Evolutionary conservation across 192 early-diverging fungal species (phyloP).

Genomic region (Linnemannia schmuckeri): DNA sequence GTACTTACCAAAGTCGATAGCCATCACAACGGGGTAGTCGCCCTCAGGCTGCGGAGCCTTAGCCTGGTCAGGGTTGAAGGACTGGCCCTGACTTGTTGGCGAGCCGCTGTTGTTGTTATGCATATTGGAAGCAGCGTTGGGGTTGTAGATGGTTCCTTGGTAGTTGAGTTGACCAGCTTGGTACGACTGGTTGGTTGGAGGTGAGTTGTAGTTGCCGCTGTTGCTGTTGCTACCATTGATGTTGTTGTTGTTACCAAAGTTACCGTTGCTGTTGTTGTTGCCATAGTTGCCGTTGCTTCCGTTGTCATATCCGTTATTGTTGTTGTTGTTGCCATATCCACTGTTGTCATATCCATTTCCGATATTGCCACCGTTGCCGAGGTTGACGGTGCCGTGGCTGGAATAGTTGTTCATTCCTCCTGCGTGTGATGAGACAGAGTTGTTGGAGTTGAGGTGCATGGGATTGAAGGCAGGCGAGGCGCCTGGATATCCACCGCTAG

Average conservation of each 20-base stretch:
- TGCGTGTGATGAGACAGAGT: background rate
- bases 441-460: slow-evolving; percentile 3
- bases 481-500: background rate
- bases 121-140: slow-evolving; percentile 2
- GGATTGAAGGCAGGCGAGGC: background rate
- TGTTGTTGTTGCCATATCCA: slow-evolving; percentile 12
- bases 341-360: background rate
- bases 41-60: slow-evolving; percentile 36
- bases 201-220: background rate
- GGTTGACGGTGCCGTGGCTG: slow-evolving; percentile 15
- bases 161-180: slow-evolving; percentile 36
- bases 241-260: slow-evolving; percentile 9
- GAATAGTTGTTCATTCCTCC: slow-evolving; percentile 12
- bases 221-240: slow-evolving; percentile 20
- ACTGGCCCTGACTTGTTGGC: slow-evolving; percentile 10
- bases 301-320: slow-evolving; percentile 10
- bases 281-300: background rate
- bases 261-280: slow-evolving; percentile 18
- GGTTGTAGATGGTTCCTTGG: slow-evolving; percentile 41
- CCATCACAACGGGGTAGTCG: slow-evolving; percentile 58
- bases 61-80: slow-evolving; percentile 21
- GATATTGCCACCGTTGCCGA: slow-evolving; percentile 9
- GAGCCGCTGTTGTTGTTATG: background rate
- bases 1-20: slow-evolving; percentile 59
- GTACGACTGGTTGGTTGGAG: slow-evolving; percentile 24